These are phyloP conservation scores for Ilyonectria mors-panacis DNA, from an alignment of 2,329 filamentous ascomycete species.

Conservation along the genomic window DNA sequence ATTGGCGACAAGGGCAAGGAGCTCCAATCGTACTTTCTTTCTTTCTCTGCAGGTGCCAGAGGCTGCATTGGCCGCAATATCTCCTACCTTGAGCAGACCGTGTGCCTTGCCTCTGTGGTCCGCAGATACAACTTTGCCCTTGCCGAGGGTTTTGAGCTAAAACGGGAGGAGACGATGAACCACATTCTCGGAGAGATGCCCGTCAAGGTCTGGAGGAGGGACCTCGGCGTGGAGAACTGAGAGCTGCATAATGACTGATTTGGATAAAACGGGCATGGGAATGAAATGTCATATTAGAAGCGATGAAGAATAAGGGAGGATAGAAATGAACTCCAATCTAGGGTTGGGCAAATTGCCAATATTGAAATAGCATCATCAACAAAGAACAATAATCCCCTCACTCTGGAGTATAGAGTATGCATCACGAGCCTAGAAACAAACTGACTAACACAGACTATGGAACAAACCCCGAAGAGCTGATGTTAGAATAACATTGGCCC, in stretches of 20 bases:
- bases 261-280: not conserved
- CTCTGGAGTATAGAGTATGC: no score
- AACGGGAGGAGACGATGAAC: constrained; percentile 38
- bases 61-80: constrained; percentile 59
- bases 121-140: constrained; percentile 58
- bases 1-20: constrained; percentile 54
- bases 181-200: constrained; percentile 38
- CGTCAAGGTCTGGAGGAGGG: constrained; percentile 36
- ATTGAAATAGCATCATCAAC: not conserved
- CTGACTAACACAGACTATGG: not conserved
- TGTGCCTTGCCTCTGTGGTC: constrained; percentile 58
- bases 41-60: constrained; percentile 59
- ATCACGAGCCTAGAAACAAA: not conserved
- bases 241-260: not conserved
- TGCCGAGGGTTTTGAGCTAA: constrained; percentile 30
- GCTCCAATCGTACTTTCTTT: constrained; percentile 55
- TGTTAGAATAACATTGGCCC: not conserved
- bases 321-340: constrained; percentile 7
- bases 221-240: constrained; percentile 25
- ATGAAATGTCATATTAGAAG: constrained; percentile 1
- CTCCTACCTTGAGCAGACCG: constrained; percentile 61
- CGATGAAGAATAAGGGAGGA: constrained; percentile 5
- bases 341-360: not conserved
- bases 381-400: not conserved
- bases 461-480: not conserved